Evolutionary conservation across 345 rosid species (phyloP), one percentile per base, ranked within the genome.

Genomic region (Arabis alpina): DNA sequence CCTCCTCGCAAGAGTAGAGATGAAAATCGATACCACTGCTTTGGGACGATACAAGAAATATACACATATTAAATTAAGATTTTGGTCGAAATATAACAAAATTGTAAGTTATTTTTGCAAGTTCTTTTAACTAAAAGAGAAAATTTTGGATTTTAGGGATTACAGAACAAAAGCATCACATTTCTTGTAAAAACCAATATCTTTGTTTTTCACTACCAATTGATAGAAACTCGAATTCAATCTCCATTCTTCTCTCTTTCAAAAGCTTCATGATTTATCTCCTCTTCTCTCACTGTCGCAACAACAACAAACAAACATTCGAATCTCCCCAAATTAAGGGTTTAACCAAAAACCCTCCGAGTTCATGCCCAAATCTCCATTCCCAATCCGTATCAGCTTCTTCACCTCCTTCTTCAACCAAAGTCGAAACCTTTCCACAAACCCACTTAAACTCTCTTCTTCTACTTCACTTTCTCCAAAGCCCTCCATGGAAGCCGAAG

Each of bases 301-400:
- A 49, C 6, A 59, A 54, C 75, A n/a, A 1, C 9, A 24, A 72
- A 1, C 9, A 24, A 72, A 45, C 30, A 42, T 10, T 50, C 42
- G 14, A 53, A 56, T 58, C 55, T 40, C 55, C 56, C 68, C 56
- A 7, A 44, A 49, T n/a, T 59, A 58, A 67, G 73, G 73, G 69
- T 60, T 74, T 67, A 68, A 68, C 64, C 79, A 37, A 62, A 61
- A 72, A 39, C 63, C 66, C 51, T 39, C 37, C 0, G 61, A 77
- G 54, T 23, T 73, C 55, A 82, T 84, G 88, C 82, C 76, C 72
- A 81, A 71, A 85, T 82, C 83, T 68, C 61, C 80, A 49, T 39
- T 62, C 65, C 76, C 74, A 19, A 16, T 37, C 76, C 72, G 52
- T 48, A 32, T 57, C 59, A 56, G 71, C 24, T 50, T 34, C 70